Base-by-base conservation (phyloP, 2,329 filamentous ascomycete genomes). In the Neodidymelliopsis sp. region DNA sequence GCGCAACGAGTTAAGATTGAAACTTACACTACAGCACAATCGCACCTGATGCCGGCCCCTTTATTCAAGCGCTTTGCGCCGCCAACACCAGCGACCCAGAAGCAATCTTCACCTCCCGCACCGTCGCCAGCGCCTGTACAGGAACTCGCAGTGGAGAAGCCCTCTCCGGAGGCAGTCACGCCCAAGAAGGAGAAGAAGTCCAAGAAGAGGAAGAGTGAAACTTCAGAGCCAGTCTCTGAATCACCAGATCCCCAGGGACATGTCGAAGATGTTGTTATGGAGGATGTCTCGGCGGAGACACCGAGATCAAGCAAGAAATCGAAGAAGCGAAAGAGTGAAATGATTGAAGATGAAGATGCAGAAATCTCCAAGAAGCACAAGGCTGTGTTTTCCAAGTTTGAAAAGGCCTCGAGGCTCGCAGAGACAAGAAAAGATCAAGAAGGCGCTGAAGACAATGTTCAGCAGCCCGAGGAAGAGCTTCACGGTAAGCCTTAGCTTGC, bases 41-140 rank as follows among this genome's bases (percentile, higher is more conserved):
- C 47, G 22, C 20, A 31, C 43, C 59, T 36, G 48, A 81, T 82
- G 78, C 71, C 76, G 49, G 74, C 71, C 42, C 71, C 74, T 36
- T 72, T 80, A 25, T 78, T 80, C 56, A 70, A 74, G 22, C 74
- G 76, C 41, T 78, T 79, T 58, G 75, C 75, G 30, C 77, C 78
- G 41, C 72, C 75, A 4, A 72, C 66, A 37, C 36, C 62, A 2
- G 36, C 49, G 39, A 35, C 41, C 29, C 30, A 35, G 31, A 40
- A 53, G 15, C 50, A 54, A 23, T 9, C 43, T 6, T 47, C 50
- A 22, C 39, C 48, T 9, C 30, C 31, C 22, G 22, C 20, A 13
- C 27, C 41, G 6, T 16, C 46, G 6, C 15, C 28, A 10, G n/a
- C 15, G 35, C 13, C 41, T 12, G 38, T 16, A 2, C 19, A 34